Evolutionary conservation across 1,284 basidiomycete species (phyloP), one percentile per base, ranked within the genome.

Genomic region (Golubevia pallescens): DNA sequence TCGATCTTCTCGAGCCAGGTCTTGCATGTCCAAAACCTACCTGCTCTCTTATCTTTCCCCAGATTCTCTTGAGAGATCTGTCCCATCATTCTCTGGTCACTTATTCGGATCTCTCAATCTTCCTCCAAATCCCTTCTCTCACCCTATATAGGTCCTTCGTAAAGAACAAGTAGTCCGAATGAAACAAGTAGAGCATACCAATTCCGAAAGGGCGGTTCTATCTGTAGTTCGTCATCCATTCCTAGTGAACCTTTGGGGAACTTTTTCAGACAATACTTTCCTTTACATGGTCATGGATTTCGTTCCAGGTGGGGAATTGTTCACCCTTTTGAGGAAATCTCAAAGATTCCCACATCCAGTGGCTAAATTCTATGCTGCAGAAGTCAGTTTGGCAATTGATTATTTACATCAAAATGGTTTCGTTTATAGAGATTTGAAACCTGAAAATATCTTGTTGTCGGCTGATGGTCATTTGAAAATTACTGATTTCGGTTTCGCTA

Each of bases 201-300:
- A 96, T 85, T 96, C 94, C 74, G 96, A 99, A 87, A 91, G 94
- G 76, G 90, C 90, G 68, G 94, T 99, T 88, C 90, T 99, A 56
- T 91, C 92, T 65, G 89, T 91, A 28, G 93, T 97, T 0, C 91
- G 95, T 61, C 95, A 98, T 86, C 93, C 95, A 1, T 99, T 99
- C 87, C 92, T 99, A 72, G 92, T 99, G 87, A 99, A 97, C 81
- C 90, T 99, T 3, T 99, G 96, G 96, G 97, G 96, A 24, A 93
- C 93, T 0, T 99, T 99, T 87, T 94, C 97, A 78, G 96, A 98
- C 80, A 88, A 91, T 8, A 89, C 93, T 57, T 98, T 97, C 84
- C 88, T 99, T 13, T 99, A 97, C 88, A 97, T 99, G 95, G 95
- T 99, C 66, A 98, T 99, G 96, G 97, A 99, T 87, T 99, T 97